phyloP scores from a whole-genome alignment of 192 early-diverging fungal genomes.

The Umbelopsis sp. region DNA sequence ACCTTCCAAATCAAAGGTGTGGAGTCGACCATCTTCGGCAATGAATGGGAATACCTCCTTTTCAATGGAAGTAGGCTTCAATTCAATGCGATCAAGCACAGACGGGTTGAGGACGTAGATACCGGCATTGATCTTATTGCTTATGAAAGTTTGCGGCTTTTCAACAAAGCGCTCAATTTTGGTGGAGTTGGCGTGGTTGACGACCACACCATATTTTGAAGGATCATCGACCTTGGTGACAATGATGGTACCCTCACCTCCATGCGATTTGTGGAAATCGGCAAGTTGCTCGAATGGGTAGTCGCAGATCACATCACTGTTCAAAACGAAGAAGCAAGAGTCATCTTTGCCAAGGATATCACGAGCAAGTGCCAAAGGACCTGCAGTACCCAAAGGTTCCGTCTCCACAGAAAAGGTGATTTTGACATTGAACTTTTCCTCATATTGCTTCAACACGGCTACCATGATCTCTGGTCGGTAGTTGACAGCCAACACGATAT shows the following conservation, averaged over 20 bases:
- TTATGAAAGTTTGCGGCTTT: slow-evolving; percentile 95
- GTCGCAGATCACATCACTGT: slow-evolving; percentile 99
- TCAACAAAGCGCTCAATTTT: slow-evolving; percentile 96
- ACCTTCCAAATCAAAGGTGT: slow-evolving; percentile 92
- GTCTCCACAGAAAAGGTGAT: slow-evolving; percentile 97
- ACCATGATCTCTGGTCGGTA: slow-evolving; percentile 99
- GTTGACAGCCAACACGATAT: slow-evolving; percentile 98
- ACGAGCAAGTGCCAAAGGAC: slow-evolving; percentile 93
- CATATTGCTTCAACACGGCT: slow-evolving; percentile 89
- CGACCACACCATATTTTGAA: slow-evolving; percentile 98
- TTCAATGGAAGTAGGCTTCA: slow-evolving; percentile 96
- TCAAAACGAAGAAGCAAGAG: slow-evolving; percentile 97
- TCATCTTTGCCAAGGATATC: slow-evolving; percentile 91
- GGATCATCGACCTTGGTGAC: slow-evolving; percentile 98
- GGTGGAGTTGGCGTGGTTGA: slow-evolving; percentile 72
- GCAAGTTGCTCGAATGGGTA: slow-evolving; percentile 92
- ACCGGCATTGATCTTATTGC: slow-evolving; percentile 99
- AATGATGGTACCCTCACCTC: slow-evolving; percentile 94
- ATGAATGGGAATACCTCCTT: slow-evolving; percentile 96
- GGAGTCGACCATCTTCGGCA: slow-evolving; percentile 84
- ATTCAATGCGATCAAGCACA: slow-evolving; percentile 90
- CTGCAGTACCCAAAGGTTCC: slow-evolving; percentile 96
- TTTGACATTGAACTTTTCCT: slow-evolving; percentile 86
- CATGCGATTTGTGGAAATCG: slow-evolving; percentile 90
- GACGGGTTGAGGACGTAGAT: slow-evolving; percentile 96